Conservation (phyloP, 768 basidiomycete species). For the Amanita muscaria region DNA sequence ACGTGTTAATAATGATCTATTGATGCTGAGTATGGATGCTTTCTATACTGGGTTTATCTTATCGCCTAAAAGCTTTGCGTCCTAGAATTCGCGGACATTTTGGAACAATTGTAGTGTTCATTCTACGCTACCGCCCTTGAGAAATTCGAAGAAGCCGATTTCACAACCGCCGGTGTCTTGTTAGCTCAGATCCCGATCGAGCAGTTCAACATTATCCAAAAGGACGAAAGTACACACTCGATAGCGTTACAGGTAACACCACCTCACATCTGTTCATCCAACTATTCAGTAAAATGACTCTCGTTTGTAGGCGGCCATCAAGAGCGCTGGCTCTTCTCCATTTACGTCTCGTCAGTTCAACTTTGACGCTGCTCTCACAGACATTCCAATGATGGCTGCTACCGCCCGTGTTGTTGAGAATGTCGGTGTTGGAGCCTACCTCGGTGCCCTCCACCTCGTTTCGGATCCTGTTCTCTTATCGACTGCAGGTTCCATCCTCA, state of each 20-base stretch:
- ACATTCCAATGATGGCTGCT: slow-evolving; percentile 62
- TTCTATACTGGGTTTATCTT: not conserved
- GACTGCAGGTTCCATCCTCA: slow-evolving; percentile 66
- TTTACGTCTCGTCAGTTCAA: slow-evolving; percentile 58
- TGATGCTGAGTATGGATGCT: slow-evolving; percentile 13
- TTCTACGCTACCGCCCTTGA: slow-evolving; percentile 62
- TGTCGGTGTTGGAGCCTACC: slow-evolving; percentile 69
- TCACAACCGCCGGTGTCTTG: slow-evolving; percentile 55
- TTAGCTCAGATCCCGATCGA: slow-evolving; percentile 46
- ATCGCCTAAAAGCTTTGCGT: too few relatives aligned
- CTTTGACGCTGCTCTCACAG: slow-evolving; percentile 51
- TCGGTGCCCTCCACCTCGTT: slow-evolving; percentile 61
- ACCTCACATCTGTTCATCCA: too few relatives aligned
- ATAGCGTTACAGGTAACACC: slow-evolving; percentile 38
- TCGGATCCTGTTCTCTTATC: slow-evolving; percentile 50
- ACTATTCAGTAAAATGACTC: too few relatives aligned
- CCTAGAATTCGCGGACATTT: slow-evolving; percentile 73
- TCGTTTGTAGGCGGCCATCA: slow-evolving; percentile 34
- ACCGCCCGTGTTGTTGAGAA: slow-evolving; percentile 70
- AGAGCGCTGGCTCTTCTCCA: slow-evolving; percentile 43
- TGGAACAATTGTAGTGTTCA: slow-evolving; percentile 62
- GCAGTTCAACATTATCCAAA: slow-evolving; percentile 49
- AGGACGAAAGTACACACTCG: slow-evolving; percentile 57
- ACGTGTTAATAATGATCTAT: slow-evolving; percentile 36
- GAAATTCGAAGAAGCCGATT: slow-evolving; percentile 59